Percentiles rank a stretch among this genome's conserved stretches.
phyloP scores from a whole-genome alignment of 129 eudicot species.

The Pulicaria dysenterica region DNA sequence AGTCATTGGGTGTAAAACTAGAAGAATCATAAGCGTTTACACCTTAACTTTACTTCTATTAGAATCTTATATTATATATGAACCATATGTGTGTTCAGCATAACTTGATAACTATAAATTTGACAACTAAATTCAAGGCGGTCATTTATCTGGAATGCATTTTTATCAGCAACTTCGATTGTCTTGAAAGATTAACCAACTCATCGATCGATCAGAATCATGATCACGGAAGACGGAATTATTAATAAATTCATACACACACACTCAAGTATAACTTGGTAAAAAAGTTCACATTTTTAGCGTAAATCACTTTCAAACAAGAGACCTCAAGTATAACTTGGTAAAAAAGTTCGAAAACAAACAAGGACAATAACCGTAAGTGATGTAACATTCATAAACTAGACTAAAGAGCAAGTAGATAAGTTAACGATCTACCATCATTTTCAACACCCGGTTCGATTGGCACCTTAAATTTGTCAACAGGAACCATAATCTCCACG shows the following conservation, averaged over 20 bases:
- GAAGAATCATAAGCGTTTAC: neutral
- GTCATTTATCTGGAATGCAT: neutral
- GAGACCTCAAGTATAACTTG: neutral
- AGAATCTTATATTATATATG: no score
- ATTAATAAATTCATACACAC: neutral
- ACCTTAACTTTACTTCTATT: neutral
- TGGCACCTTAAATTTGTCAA: no score
- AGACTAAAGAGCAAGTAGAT: neutral
- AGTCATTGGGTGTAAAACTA: no score
- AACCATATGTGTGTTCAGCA: slow-evolving; percentile 13
- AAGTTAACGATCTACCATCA: no score
- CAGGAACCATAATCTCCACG: no score
- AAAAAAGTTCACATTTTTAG: neutral
- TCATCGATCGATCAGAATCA: neutral
- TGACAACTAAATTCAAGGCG: neutral
- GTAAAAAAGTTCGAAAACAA: neutral
- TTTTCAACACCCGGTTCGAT: no score
- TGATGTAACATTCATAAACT: slow-evolving; percentile 7
- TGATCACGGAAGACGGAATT: neutral
- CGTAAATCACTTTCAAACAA: neutral
- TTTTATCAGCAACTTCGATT: neutral
- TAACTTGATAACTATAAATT: neutral
- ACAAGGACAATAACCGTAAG: slow-evolving; percentile 13
- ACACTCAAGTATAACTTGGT: no score
- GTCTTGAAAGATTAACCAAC: neutral